A percentile compares a stretch with the other conserved stretches of the same genome.
Evolutionary conservation across 441 rosid genomes (phyloP).

Genomic region (Heliophila coronopifolia): DNA sequence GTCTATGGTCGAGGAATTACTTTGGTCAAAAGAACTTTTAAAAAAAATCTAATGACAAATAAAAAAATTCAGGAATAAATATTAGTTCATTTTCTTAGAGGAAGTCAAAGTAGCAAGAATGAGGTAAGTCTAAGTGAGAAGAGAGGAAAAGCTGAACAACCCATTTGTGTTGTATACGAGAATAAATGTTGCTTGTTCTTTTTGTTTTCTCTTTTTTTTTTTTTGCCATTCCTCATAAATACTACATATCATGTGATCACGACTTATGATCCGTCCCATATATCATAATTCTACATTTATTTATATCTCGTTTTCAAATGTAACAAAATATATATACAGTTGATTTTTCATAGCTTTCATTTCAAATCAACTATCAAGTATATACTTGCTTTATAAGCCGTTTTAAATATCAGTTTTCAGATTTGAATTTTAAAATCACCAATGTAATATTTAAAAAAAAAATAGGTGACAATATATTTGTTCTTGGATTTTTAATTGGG

Average conservation of each 20-base stretch:
- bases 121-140: constrained; percentile 11
- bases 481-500: background rate
- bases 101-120: constrained; percentile 8
- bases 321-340: constrained; percentile 6
- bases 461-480: too few relatives aligned
- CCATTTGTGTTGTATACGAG: constrained; percentile 30
- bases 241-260: constrained; percentile 21
- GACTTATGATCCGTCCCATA: constrained; percentile 23
- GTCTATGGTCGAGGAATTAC: background rate
- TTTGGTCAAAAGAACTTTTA: too few relatives aligned
- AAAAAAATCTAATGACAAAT: too few relatives aligned
- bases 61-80: background rate
- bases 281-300: constrained; percentile 17
- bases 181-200: constrained; percentile 20
- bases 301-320: constrained; percentile 1
- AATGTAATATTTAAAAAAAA: background rate
- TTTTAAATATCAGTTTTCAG: constrained; percentile 2
- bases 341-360: constrained; percentile 16
- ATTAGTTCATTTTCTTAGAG: constrained; percentile 10
- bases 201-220: background rate
- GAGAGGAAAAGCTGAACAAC: constrained; percentile 28
- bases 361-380: constrained; percentile 14
- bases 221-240: constrained; percentile 25
- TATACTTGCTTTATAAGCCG: background rate
- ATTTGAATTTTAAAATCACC: background rate